Percentiles rank a stretch among this genome's conserved stretches.
phyloP scores from a whole-genome alignment of 768 basidiomycete species.

The Suillus hirtellus region DNA sequence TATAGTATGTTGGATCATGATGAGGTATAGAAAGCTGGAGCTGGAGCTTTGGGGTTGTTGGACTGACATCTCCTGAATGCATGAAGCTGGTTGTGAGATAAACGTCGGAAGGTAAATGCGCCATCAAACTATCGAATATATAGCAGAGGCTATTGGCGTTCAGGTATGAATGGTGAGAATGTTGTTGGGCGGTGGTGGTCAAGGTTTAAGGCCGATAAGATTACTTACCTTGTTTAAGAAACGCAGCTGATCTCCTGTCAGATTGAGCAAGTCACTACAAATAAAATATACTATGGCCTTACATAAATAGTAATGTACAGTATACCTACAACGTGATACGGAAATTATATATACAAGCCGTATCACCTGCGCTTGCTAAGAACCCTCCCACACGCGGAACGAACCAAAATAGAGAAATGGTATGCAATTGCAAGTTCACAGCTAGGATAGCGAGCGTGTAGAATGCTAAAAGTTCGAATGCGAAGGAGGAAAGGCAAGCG shows the following conservation, averaged over 20 bases:
- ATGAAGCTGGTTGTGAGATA: conserved; percentile 34
- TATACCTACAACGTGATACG: conserved; percentile 14
- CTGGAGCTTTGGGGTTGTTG: conserved; percentile 35
- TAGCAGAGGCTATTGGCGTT: background rate
- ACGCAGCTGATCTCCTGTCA: background rate
- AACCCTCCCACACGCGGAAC: conserved; percentile 3
- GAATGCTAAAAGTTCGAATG: conserved; percentile 27
- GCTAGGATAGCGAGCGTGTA: conserved; percentile 26
- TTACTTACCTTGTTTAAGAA: background rate
- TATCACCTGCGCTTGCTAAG: conserved; percentile 9
- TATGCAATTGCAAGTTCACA: conserved; percentile 18
- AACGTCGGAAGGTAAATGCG: conserved; percentile 32
- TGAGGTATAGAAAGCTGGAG: conserved; percentile 34
- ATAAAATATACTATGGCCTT: background rate
- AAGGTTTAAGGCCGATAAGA: conserved; percentile 14
- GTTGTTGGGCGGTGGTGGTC: conserved; percentile 16
- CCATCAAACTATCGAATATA: conserved; percentile 20
- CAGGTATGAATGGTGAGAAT: conserved; percentile 12
- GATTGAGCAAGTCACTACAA: background rate
- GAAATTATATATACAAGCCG: conserved; percentile 14
- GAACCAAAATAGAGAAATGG: conserved; percentile 3
- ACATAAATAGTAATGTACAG: background rate
- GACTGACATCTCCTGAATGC: conserved; percentile 33
- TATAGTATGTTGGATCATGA: conserved; percentile 43
- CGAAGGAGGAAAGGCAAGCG: conserved; percentile 2